Conservation (phyloP, 2,329 filamentous ascomycete genomes). For the Tolypocladium capitatum region DNA sequence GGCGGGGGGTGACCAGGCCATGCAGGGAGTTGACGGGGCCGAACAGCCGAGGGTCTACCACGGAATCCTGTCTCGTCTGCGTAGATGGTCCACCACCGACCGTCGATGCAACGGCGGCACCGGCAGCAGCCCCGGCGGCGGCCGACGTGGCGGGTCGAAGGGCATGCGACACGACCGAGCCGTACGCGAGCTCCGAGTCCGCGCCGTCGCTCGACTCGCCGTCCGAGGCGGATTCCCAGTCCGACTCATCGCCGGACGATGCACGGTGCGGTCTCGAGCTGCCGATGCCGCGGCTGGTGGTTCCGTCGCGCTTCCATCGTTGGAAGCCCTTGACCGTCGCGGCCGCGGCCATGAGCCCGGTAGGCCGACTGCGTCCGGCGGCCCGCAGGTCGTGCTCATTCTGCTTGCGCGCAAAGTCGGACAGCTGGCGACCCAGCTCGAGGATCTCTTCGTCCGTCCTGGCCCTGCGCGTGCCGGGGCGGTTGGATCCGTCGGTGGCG, state of each 20-base stretch:
- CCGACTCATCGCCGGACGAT: conserved; percentile 32
- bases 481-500: neutral
- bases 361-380: conserved; percentile 16
- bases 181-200: conserved; percentile 27
- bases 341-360: conserved; percentile 22
- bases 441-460: conserved; percentile 45
- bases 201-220: conserved; percentile 26
- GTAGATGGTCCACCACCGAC: conserved; percentile 3
- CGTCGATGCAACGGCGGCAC: conserved; percentile 8
- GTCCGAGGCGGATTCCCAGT: conserved; percentile 45
- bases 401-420: conserved; percentile 36
- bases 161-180: conserved; percentile 13
- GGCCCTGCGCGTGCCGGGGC: conserved; percentile 12
- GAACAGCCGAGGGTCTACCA: conserved; percentile 46
- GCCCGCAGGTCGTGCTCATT: conserved; percentile 35
- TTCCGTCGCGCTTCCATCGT: conserved; percentile 21
- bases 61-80: conserved; percentile 27
- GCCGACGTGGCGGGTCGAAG: conserved; percentile 11
- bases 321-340: conserved; percentile 28
- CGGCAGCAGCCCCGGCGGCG: conserved; percentile 20
- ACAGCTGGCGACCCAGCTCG: conserved; percentile 39
- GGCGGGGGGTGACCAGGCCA: conserved; percentile 40
- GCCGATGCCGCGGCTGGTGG: conserved; percentile 21
- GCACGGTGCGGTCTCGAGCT: conserved; percentile 26
- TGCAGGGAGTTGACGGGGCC: conserved; percentile 48